Percentiles rank a stretch among this genome's conserved stretches.
phyloP scores from a whole-genome alignment of 768 basidiomycete genomes.

The Leccinum aurantiacum region DNA sequence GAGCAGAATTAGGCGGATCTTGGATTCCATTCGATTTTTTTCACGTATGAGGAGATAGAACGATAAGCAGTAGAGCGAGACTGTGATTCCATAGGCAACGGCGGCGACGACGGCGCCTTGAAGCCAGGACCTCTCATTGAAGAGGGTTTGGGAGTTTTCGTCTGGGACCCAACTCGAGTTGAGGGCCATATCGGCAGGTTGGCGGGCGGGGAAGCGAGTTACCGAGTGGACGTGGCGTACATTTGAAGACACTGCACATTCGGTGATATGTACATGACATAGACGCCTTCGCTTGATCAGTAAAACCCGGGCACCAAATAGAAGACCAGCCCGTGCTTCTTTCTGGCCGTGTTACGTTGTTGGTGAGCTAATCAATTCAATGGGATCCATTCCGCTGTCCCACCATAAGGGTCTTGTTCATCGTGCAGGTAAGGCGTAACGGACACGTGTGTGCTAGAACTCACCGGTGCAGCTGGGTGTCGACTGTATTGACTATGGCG shows the following conservation, averaged over 20 bases:
- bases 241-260: background rate
- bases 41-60: background rate
- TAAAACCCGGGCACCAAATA: background rate
- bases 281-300: background rate
- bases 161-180: background rate
- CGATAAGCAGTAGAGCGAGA: background rate
- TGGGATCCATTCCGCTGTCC: background rate
- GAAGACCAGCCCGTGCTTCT: background rate
- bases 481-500: background rate
- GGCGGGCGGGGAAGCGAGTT: background rate
- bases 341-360: background rate
- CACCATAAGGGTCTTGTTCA: background rate
- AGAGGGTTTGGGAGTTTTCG: background rate
- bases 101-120: background rate
- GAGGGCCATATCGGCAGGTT: background rate
- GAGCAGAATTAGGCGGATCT: background rate
- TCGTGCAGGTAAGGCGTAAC: background rate
- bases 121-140: background rate
- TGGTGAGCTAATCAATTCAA: background rate
- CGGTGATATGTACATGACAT: background rate
- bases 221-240: background rate
- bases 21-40: background rate
- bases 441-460: background rate
- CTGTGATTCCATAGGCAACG: background rate
- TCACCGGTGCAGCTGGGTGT: background rate